These are phyloP conservation scores for Huntiella omanensis DNA, from an alignment of 2,329 filamentous ascomycete species.

Conservation along the genomic window DNA sequence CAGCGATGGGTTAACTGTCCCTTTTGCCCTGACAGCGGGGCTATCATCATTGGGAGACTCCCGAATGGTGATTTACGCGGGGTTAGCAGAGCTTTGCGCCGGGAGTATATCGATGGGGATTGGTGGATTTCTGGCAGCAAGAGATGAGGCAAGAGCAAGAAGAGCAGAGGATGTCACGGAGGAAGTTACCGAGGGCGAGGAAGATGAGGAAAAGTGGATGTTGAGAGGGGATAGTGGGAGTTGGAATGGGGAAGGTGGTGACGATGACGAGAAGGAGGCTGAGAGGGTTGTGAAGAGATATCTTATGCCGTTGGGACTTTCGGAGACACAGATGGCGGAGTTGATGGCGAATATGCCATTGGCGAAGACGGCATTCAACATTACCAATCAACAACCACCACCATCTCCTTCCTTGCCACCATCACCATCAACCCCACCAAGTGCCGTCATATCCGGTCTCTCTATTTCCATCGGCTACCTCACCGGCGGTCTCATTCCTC, in stretches of 20 bases:
- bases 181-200: no score
- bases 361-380: no score
- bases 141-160: slow-evolving; percentile 14
- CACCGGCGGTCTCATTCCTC: slow-evolving; percentile 40
- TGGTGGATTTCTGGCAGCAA: slow-evolving; percentile 47
- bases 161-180: no score
- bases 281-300: slow-evolving; percentile 15
- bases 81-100: slow-evolving; percentile 50
- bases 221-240: no score
- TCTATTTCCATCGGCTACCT: slow-evolving; percentile 45
- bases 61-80: slow-evolving; percentile 46
- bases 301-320: slow-evolving; percentile 18
- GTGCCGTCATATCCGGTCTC: slow-evolving; percentile 26
- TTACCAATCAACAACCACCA: neutral
- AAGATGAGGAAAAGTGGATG: no score
- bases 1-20: slow-evolving; percentile 55
- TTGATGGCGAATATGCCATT: no score
- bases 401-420: slow-evolving; percentile 15
- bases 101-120: slow-evolving; percentile 59
- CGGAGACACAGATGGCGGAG: no score
- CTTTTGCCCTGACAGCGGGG: slow-evolving; percentile 55
- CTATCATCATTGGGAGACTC: slow-evolving; percentile 41
- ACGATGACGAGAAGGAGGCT: no score
- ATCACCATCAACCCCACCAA: slow-evolving; percentile 19
- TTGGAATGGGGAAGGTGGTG: no score